Base-by-base conservation (phyloP, 805 yeast genomes). In the Blastobotrys peoriensis region DNA sequence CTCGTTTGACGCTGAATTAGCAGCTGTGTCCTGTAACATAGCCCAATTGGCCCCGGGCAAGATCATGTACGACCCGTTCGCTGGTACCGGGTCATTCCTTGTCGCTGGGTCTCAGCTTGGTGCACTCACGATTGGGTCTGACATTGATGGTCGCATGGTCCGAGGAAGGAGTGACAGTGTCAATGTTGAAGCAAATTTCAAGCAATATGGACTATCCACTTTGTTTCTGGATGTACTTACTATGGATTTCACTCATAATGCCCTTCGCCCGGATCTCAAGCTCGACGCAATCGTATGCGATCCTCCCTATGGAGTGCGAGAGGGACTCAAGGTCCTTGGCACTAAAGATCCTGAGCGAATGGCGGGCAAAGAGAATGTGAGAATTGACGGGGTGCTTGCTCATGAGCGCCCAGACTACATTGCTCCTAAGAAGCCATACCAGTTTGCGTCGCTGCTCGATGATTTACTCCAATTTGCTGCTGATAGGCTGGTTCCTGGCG, bases 291-390 rank as follows among this genome's bases (percentile, higher is more conserved):
- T 93, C 3, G 76, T 91, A 1, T 88, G 97, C 60, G 98, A 93
- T 64, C 98, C 98, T 2, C 98, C 98, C 0, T 93, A 93, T 62
- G 98, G 98, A 9, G 94, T 93, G 2, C 73, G 98, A 54, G 98
- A 93, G 63, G 95, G 98, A 3, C 75, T 93, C 43, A 88, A 87
- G 61, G 96, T 88, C 0, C 78, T 95, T 44, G 98, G 98, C 3
- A 84, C 94, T 3, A 79, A 75, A 51, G 75, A 81, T 41, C 81
- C 81, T 2, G 79, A 73, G 44, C 78, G 75, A 56, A 83, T 83
- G 36, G 75, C 67, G 6, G 95, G 91, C 0, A 77, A 86, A 54
- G 95, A 86, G 58, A 66, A 75, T 36, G 68, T 83, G 2, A 71
- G 79, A n/a, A 85, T 86, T 20, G 81, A 84, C 50, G 95, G 96